These are phyloP conservation scores for Cylindrotheca fusiformis DNA, from an alignment of 108 stramenopile species.

Conservation along the genomic window DNA sequence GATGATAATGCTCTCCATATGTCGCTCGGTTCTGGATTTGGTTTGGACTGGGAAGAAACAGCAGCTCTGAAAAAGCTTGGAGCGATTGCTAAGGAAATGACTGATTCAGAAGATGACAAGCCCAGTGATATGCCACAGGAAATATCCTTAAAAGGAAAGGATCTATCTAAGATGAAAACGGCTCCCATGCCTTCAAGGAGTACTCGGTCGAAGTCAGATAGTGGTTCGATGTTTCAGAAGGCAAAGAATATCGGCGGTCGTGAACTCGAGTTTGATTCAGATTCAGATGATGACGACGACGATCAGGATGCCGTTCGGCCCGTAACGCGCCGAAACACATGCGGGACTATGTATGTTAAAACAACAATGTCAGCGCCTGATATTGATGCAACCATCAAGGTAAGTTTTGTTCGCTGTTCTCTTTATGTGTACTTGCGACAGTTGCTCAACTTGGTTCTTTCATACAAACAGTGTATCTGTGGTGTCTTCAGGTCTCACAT, in stretches of 20 bases:
- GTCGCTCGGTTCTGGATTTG: conserved; percentile 26
- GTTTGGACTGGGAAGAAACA: conserved; percentile 34
- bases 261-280: conserved; percentile 27
- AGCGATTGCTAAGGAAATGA: conserved; percentile 45
- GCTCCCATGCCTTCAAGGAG: background rate
- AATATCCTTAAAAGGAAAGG: conserved; percentile 10
- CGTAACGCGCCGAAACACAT: conserved; percentile 80
- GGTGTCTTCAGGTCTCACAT: conserved; percentile 90
- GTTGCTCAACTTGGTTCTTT: conserved; percentile 12
- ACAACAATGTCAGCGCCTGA: conserved; percentile 92
- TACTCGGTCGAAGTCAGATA: background rate
- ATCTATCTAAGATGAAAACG: background rate
- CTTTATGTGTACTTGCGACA: background rate
- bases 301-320: background rate
- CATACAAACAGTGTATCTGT: conserved; percentile 69
- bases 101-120: conserved; percentile 4
- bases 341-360: conserved; percentile 85
- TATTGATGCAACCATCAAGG: conserved; percentile 92
- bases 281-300: conserved; percentile 25
- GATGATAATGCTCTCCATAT: conserved; percentile 9
- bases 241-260: conserved; percentile 28
- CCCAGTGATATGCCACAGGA: conserved; percentile 11
- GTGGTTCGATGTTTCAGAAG: conserved; percentile 12
- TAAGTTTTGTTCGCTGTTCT: conserved; percentile 22
- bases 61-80: conserved; percentile 39